Conservation (phyloP, 2,329 filamentous ascomycete genomes). For the Chaetomiaceae sp. region DNA sequence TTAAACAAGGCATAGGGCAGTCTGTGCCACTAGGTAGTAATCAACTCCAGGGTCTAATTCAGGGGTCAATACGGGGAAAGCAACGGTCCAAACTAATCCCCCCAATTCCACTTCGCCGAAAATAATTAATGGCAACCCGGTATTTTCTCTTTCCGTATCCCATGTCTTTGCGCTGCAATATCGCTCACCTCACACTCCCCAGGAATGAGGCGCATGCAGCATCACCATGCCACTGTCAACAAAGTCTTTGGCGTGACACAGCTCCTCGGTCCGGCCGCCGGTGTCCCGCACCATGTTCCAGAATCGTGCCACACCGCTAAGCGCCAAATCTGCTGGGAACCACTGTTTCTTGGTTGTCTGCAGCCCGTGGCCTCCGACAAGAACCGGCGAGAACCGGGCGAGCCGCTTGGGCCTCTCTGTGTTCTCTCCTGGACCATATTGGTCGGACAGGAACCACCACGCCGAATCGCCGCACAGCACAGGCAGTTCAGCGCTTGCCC, state of each 20-base stretch:
- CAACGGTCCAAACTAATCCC: no score
- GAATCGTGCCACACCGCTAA: background rate
- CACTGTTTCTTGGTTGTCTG: background rate
- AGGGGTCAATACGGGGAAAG: no score
- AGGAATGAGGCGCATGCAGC: background rate
- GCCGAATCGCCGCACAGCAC: slow-evolving; percentile 12
- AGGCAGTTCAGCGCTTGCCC: background rate
- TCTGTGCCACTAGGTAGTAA: no score
- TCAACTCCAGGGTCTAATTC: no score
- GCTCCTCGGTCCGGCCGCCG: background rate
- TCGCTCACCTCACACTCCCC: background rate
- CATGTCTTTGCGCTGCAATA: no score
- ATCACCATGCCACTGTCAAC: slow-evolving; percentile 3
- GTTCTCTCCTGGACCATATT: background rate
- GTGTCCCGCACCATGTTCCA: slow-evolving; percentile 10
- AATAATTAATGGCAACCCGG: no score
- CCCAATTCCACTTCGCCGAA: no score
- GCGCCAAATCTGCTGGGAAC: background rate
- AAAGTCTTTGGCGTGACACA: slow-evolving; percentile 4
- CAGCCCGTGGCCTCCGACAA: background rate
- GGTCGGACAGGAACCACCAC: slow-evolving; percentile 11
- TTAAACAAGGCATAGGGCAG: no score
- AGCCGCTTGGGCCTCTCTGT: background rate
- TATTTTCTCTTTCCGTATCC: no score
- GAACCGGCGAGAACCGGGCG: slow-evolving; percentile 3